Evolutionary conservation across 2,329 filamentous ascomycete species (phyloP).

Genomic region (Fusarium citri): DNA sequence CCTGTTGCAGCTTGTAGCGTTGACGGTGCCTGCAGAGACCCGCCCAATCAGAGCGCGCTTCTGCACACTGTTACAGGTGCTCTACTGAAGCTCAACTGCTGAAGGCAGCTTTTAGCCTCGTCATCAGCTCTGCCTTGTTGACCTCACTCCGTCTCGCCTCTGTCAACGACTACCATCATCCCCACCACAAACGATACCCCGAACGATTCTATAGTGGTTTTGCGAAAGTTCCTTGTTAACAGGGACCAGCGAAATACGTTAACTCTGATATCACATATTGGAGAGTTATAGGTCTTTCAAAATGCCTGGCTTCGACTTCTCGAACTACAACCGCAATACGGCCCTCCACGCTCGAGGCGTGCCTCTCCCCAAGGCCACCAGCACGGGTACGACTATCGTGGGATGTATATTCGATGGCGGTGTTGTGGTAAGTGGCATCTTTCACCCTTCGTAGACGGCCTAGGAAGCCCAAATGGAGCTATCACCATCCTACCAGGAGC

Average conservation of each 20-base stretch:
- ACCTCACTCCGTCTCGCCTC: slow-evolving; percentile 37
- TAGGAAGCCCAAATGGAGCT: not conserved
- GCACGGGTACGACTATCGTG: slow-evolving; percentile 98
- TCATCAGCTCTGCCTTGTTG: slow-evolving; percentile 59
- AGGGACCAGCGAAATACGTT: not conserved
- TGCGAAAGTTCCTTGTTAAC: slow-evolving; percentile 10
- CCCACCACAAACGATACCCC: slow-evolving; percentile 40
- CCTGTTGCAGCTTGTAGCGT: not conserved
- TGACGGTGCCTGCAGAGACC: not conserved
- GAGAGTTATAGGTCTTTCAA: slow-evolving; percentile 51
- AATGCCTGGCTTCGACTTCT: slow-evolving; percentile 99
- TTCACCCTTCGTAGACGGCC: not conserved
- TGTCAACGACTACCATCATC: slow-evolving; percentile 35
- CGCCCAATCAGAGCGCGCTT: slow-evolving; percentile 45
- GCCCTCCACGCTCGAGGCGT: slow-evolving; percentile 94
- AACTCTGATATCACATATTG: slow-evolving; percentile 21
- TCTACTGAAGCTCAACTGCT: slow-evolving; percentile 43
- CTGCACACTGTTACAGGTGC: slow-evolving; percentile 11
- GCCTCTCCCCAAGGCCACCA: slow-evolving; percentile 95
- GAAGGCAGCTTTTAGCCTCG: slow-evolving; percentile 67
- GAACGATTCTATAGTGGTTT: slow-evolving; percentile 23
- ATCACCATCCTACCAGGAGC: slow-evolving; percentile 17
- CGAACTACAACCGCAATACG: slow-evolving; percentile 99
- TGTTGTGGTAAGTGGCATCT: slow-evolving; percentile 77
- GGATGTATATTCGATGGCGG: slow-evolving; percentile 97